Evolutionary conservation across 2,329 filamentous ascomycete genomes (phyloP), one percentile per base, ranked within the genome.

Genomic region (Pseudogymnoascus sp.): DNA sequence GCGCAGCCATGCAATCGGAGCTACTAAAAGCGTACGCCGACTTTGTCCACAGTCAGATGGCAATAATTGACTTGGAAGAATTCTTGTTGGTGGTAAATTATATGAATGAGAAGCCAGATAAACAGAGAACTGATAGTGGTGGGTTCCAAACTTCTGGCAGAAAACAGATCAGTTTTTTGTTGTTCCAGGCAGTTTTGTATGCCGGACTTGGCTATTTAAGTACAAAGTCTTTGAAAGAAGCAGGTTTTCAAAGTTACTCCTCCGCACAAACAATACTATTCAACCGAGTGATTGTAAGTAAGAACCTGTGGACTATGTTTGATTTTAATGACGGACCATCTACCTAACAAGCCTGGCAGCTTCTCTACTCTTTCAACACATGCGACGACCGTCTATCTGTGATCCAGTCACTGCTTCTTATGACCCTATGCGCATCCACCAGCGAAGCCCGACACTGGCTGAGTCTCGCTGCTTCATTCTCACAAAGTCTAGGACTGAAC

Each of bases 121-220:
- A 49, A 49, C 23, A 49, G 23, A 49, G 23, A 29, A 49, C 7
- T 29, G 12, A 49, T 49, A 49, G 43, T 29, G 14, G 2, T 49
- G 6, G 0, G 43, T 16, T 49, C 43, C 14, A 49, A 29, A 49
- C 29, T 29, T 29, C 23, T 21, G 10, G n/a, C 16, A 23, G 29
- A 39, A 37, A 37, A 4, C 39, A 63, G 33, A 68, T 68, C 14
- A 63, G 35, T 12, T 52, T 69, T 12, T 62, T 69, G 26, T 58
- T 69, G 10, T 69, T 69, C 31, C 68, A 69, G 49, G 66, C 66
- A 19, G 63, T 69, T 8, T 64, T 69, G 65, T 69, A 66, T 61
- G 67, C 68, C 45, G 68, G 62, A 16, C 62, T 62, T 26, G 61
- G 60, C 14, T 65, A 61, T 62, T 62, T 68, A 6, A 43, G 55